Percentiles rank a stretch among this genome's conserved stretches.
phyloP scores from a whole-genome alignment of 495 filamentous ascomycete species.

The Darksidea phi region DNA sequence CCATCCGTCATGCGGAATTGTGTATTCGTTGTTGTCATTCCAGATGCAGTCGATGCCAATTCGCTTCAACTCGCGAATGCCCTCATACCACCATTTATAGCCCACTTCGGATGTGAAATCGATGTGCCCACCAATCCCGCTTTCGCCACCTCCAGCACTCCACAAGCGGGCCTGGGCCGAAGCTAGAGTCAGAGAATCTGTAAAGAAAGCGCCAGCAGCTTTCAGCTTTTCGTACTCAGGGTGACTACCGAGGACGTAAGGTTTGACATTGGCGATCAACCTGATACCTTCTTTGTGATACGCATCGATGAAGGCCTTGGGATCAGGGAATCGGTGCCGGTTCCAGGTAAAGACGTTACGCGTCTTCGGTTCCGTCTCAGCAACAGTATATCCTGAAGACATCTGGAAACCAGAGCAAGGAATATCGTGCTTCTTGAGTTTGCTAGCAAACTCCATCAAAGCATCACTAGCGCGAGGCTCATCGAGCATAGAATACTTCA shows the following conservation, averaged over 20 bases:
- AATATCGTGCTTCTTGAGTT: slow-evolving; percentile 60
- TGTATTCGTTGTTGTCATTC: slow-evolving; percentile 78
- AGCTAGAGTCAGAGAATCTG: slow-evolving; percentile 53
- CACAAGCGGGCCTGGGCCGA: slow-evolving; percentile 61
- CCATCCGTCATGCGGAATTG: slow-evolving; percentile 64
- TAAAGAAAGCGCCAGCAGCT: slow-evolving; percentile 58
- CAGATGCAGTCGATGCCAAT: slow-evolving; percentile 68
- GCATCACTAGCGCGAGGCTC: slow-evolving; percentile 58
- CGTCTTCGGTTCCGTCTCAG: slow-evolving; percentile 62
- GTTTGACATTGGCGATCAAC: slow-evolving; percentile 68
- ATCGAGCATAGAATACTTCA: slow-evolving; percentile 68
- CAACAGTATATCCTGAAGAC: slow-evolving; percentile 70
- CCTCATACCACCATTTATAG: slow-evolving; percentile 69
- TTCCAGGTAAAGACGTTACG: slow-evolving; percentile 74
- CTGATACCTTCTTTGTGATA: slow-evolving; percentile 63
- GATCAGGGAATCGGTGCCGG: slow-evolving; percentile 62
- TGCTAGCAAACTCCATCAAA: slow-evolving; percentile 59
- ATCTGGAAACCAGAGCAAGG: slow-evolving; percentile 72
- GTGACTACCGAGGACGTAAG: slow-evolving; percentile 64
- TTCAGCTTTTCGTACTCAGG: slow-evolving; percentile 60
- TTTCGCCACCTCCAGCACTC: slow-evolving; percentile 66
- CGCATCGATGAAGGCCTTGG: slow-evolving; percentile 58
- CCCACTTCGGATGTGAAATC: slow-evolving; percentile 65
- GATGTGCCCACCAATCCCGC: slow-evolving; percentile 66
- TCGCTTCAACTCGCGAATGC: slow-evolving; percentile 58